Evolutionary conservation across 2,329 filamentous ascomycete genomes (phyloP).

Genomic region (Sporothrix pseudoabietina): DNA sequence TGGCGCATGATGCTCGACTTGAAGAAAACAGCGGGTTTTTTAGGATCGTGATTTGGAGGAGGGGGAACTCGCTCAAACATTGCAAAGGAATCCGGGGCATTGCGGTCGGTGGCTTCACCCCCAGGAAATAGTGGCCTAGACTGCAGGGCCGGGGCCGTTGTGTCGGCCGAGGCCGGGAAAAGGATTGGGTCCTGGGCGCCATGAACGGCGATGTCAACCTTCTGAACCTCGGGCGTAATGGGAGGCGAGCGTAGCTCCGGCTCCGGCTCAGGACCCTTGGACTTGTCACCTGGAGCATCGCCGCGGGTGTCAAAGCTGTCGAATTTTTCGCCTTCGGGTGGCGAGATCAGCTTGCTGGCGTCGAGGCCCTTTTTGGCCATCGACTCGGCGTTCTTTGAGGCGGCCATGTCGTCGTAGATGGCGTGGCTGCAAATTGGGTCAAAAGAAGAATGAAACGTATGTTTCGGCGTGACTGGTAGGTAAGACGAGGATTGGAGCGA

Average conservation of each 20-base stretch:
- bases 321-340: slow-evolving; percentile 56
- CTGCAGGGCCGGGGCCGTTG: slow-evolving; percentile 43
- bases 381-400: neutral
- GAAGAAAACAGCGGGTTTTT: slow-evolving; percentile 57
- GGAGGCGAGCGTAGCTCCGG: slow-evolving; percentile 56
- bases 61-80: slow-evolving; percentile 51
- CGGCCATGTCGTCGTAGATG: neutral
- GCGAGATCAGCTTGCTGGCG: slow-evolving; percentile 63
- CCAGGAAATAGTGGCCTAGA: slow-evolving; percentile 57
- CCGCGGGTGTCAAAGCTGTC: slow-evolving; percentile 51
- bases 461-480: slow-evolving; percentile 22
- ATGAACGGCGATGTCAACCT: slow-evolving; percentile 22
- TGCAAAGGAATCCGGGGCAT: slow-evolving; percentile 48
- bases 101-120: slow-evolving; percentile 45
- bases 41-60: slow-evolving; percentile 54
- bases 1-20: slow-evolving; percentile 54
- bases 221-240: slow-evolving; percentile 53
- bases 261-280: neutral
- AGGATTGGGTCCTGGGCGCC: slow-evolving; percentile 56
- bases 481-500: slow-evolving; percentile 15
- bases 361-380: slow-evolving; percentile 48
- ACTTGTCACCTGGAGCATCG: neutral
- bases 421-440: neutral
- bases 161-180: slow-evolving; percentile 47
- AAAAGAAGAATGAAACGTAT: neutral